These are phyloP conservation scores for Coprinellus aureogranulatus DNA, from an alignment of 768 basidiomycete genomes.

Conservation along the genomic window DNA sequence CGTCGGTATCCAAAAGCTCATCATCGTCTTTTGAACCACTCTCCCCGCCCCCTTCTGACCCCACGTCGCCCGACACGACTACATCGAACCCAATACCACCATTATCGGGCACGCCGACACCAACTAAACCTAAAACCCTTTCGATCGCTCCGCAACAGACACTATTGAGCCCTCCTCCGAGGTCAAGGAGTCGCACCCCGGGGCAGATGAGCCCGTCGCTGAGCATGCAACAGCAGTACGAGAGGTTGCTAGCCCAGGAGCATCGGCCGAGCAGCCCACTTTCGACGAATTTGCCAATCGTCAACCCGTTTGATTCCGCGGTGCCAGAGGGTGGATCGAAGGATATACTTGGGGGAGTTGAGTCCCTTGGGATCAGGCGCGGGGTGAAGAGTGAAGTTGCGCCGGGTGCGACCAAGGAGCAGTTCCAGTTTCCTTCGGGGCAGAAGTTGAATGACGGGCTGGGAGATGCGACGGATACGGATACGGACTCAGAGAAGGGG, in stretches of 20 bases:
- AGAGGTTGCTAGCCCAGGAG: constrained; percentile 1
- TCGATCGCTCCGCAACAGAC: too few relatives aligned
- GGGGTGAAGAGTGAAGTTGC: not conserved
- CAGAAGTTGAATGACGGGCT: too few relatives aligned
- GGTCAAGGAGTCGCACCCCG: not conserved
- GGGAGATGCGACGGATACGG: too few relatives aligned
- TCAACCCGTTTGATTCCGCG: constrained; percentile 2
- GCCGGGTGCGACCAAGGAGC: too few relatives aligned
- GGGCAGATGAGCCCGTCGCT: not conserved
- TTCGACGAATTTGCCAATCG: constrained; percentile 1
- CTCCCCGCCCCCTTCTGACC: not conserved
- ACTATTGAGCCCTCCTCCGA: too few relatives aligned
- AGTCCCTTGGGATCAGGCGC: not conserved
- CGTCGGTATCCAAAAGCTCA: not conserved
- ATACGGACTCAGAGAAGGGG: not conserved
- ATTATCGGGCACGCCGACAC: not conserved
- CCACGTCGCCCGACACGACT: not conserved
- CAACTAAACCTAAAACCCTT: not conserved
- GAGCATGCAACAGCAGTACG: constrained; percentile 1
- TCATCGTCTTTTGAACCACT: not conserved
- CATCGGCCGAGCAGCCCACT: not conserved
- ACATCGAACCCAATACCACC: not conserved
- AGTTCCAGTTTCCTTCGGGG: too few relatives aligned
- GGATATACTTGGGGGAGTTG: not conserved
- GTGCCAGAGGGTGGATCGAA: not conserved